Evolutionary conservation across 371 early-diverging fungal genomes (phyloP).

Genomic region (Mycotypha africana): DNA sequence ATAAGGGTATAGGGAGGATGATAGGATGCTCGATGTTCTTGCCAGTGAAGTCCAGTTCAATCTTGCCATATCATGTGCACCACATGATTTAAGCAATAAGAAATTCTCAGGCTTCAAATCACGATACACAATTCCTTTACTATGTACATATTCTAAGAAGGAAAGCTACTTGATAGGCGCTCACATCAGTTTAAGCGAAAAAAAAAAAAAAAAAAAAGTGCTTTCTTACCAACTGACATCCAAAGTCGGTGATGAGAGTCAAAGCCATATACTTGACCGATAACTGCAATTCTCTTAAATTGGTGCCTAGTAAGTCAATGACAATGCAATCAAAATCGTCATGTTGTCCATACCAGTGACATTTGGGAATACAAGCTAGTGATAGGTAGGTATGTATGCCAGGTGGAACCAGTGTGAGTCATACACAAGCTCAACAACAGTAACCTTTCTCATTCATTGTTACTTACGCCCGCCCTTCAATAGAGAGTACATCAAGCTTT

Average conservation of each 20-base stretch:
- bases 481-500: conserved; percentile 41
- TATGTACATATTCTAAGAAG: conserved; percentile 86
- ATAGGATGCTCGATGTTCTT: too few relatives aligned
- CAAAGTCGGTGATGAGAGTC: conserved; percentile 46
- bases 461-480: conserved; percentile 51
- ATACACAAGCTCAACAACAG: too few relatives aligned
- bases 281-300: conserved; percentile 82
- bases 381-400: too few relatives aligned
- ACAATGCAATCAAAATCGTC: conserved; percentile 88
- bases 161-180: conserved; percentile 55
- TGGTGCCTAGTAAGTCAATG: conserved; percentile 96
- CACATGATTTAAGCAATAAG: conserved; percentile 28
- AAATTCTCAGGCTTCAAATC: conserved; percentile 99
- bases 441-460: too few relatives aligned
- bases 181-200: too few relatives aligned
- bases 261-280: conserved; percentile 38
- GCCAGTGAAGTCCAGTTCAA: too few relatives aligned
- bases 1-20: too few relatives aligned
- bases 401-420: too few relatives aligned
- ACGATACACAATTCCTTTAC: conserved; percentile 87
- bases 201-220: too few relatives aligned
- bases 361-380: conserved; percentile 74
- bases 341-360: conserved; percentile 92
- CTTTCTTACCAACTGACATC: conserved; percentile 49
- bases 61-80: not conserved